phyloP scores from a whole-genome alignment of 2,329 filamentous ascomycete genomes.

The Pseudopyricularia cyperi region DNA sequence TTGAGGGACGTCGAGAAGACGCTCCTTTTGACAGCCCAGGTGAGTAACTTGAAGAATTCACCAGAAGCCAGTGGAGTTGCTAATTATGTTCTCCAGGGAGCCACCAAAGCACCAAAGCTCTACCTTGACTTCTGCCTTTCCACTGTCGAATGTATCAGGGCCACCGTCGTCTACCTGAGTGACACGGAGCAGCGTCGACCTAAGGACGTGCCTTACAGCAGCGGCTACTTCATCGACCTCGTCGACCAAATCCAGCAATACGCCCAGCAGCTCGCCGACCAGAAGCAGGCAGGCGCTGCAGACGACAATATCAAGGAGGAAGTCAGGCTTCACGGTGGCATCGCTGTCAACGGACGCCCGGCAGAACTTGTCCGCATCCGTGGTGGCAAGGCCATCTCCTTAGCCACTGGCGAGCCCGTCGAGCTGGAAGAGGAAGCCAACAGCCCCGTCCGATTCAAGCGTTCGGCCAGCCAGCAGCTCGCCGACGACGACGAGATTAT shows the following conservation, averaged over 20 bases:
- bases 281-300: constrained; percentile 39
- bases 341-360: constrained; percentile 69
- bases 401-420: constrained; percentile 56
- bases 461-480: constrained; percentile 53
- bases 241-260: constrained; percentile 87
- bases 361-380: constrained; percentile 74
- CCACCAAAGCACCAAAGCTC: constrained; percentile 53
- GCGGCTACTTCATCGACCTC: constrained; percentile 93
- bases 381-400: constrained; percentile 66
- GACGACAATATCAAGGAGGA: constrained; percentile 52
- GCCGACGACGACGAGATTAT: constrained; percentile 72
- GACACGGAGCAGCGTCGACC: constrained; percentile 78
- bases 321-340: constrained; percentile 68
- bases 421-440: constrained; percentile 37
- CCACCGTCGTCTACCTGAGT: constrained; percentile 73
- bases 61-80: constrained; percentile 46
- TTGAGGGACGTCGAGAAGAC: constrained; percentile 92
- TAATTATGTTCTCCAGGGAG: constrained; percentile 69
- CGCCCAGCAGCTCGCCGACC: constrained; percentile 68
- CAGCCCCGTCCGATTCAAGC: constrained; percentile 43
- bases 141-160: constrained; percentile 80
- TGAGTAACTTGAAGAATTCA: constrained; percentile 50
- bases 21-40: constrained; percentile 78
- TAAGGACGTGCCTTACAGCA: constrained; percentile 81
- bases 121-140: constrained; percentile 86